Evolutionary conservation across 306 rosid genomes (phyloP), one percentile per base, ranked within the genome.

Genomic region (Vigna unguiculata): DNA sequence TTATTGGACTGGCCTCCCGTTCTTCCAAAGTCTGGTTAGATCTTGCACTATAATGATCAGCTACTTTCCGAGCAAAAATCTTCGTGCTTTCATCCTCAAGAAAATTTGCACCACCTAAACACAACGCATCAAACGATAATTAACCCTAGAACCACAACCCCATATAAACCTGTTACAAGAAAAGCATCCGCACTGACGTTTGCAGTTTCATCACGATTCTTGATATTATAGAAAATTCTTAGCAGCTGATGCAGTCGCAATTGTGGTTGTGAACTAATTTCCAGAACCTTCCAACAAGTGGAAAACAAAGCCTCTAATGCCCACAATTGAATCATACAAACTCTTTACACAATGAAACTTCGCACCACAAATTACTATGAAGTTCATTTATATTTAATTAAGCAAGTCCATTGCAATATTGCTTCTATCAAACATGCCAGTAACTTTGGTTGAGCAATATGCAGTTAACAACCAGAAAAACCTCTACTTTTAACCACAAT

Each of bases 11-110:
- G 48, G 92, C 89, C 79, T 92, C 97, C 61, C 97, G 87, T 79
- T 92, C 95, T 85, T 94, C 97, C 65, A 90, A 84, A 20, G 98
- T 94, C 80, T 94, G 97, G 78, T 94, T 94, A 16, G 95, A 90
- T 84, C 97, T 72, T 14, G 83, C 83, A 63, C 78, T 80, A 69
- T 80, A 95, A 86, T 95, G 99, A 57, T 92, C 97, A 6, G 99
- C 97, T 75, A 95, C 99, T 87, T 92, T 95, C 74, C 90, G 88
- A 58, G 99, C 91, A 74, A 79, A 88, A 77, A 61, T 74, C 78
- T 94, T 89, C 17, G 97, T 94, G 83, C 86, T 88, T 78, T 95
- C 97, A 89, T 95, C 96, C 87, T 95, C 99, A 73, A 95, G 87
- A 75, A 92, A 88, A 49, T 83, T 78, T 4, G 79, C 80, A 74